phyloP scores from a whole-genome alignment of 202 grass and related monocot species.

The Schoenoplectus tabernaemontani region DNA sequence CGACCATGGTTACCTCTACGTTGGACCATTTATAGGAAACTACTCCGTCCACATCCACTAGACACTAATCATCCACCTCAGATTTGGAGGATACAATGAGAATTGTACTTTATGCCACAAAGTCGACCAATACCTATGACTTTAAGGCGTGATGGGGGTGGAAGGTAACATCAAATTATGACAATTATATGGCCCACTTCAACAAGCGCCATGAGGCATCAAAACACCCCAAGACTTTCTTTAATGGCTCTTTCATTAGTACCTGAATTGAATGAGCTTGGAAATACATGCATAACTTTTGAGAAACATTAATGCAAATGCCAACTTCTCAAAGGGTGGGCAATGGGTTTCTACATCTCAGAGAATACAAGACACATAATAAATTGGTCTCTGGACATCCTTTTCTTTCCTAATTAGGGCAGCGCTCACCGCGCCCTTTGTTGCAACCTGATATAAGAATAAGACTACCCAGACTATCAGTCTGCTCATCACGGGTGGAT shows the following conservation, averaged over 20 bases:
- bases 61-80: background rate
- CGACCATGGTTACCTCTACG: background rate
- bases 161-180: background rate
- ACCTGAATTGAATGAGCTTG: background rate
- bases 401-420: background rate
- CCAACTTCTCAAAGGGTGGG: background rate
- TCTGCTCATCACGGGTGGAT: background rate
- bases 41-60: background rate
- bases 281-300: background rate
- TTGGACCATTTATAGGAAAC: background rate
- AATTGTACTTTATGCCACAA: background rate
- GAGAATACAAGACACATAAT: background rate
- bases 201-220: background rate
- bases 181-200: background rate
- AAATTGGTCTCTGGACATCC: background rate
- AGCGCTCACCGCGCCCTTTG: background rate
- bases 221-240: background rate
- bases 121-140: background rate
- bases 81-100: background rate
- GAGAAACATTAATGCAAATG: background rate
- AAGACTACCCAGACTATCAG: background rate
- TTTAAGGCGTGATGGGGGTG: background rate
- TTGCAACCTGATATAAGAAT: background rate
- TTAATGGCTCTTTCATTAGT: background rate
- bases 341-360: background rate